Conservation (phyloP, 1,284 basidiomycete genomes). For the Neotropicomus parvogracilis region DNA sequence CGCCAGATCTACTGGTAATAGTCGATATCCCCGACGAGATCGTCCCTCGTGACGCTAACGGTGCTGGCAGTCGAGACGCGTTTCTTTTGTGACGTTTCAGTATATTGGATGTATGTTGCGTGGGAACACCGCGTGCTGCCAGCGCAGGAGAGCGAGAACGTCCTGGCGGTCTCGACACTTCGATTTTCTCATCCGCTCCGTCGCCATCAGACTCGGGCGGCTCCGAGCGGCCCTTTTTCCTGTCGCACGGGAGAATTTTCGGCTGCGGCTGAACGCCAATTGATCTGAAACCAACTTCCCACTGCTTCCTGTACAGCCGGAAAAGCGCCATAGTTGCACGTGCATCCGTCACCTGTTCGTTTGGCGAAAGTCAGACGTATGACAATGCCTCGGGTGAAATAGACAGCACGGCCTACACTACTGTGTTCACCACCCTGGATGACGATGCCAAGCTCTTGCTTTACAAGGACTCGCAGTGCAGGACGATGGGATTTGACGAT, state of each 20-base stretch:
- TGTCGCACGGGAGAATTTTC: neutral
- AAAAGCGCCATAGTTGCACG: conserved; percentile 92
- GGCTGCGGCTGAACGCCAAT: no score
- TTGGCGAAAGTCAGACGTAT: conserved; percentile 3
- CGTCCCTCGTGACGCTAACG: conserved; percentile 47
- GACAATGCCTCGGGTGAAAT: neutral
- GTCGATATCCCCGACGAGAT: conserved; percentile 73
- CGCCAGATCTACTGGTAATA: conserved; percentile 39
- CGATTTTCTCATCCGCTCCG: conserved; percentile 21
- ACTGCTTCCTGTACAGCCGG: conserved; percentile 79
- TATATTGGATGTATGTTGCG: neutral
- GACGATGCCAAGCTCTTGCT: conserved; percentile 75
- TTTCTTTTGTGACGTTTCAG: neutral
- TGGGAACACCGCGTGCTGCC: neutral
- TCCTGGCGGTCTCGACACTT: neutral
- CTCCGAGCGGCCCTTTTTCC: conserved; percentile 27
- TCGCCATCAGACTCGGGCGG: neutral
- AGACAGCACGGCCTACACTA: conserved; percentile 55
- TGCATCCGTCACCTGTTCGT: conserved; percentile 80
- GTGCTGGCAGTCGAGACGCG: conserved; percentile 12
- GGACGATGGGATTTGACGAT: conserved; percentile 62
- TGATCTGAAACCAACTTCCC: conserved; percentile 61
- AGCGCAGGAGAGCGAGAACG: neutral
- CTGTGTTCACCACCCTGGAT: conserved; percentile 90
- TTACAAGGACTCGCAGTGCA: conserved; percentile 78